Evolutionary conservation across 768 basidiomycete species (phyloP), one percentile per base, ranked within the genome.

Genomic region (Kwoniella sp.): DNA sequence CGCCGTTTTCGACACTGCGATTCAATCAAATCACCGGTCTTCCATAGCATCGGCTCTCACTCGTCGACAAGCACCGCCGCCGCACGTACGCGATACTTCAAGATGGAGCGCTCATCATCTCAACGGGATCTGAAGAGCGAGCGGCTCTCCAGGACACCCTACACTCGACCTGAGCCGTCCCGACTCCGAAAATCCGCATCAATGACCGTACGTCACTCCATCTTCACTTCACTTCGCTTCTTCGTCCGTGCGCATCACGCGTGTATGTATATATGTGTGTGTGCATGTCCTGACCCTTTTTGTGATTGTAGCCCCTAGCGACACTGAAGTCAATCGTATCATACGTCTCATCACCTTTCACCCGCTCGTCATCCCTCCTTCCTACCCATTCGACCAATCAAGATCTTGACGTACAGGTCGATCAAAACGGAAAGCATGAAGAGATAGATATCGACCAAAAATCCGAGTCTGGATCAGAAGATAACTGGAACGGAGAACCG

Each of bases 391-490:
- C 67, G 3, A 66, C 48, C 22, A 8, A 29, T 17, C 13, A 45
- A 45, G 41, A 45, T 45, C 17, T 45, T 3, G 69, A 70, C 50
- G 17, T 71, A 3, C 55, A 31, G 13, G 45, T 26, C 20, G 54
- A 60, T 37, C 41, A 45, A 13, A 37, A 13, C 5, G 13, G 34
- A 37, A 7, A 52, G 34, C 41, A 29, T 17, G 45, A 15, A n/a
- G 53, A 38, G 2, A 52, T 60, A 15, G 59, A 61, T 26, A 28
- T 50, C 28, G 67, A 68, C 22, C 59, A 62, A n/a, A 63, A 57
- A 28, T 74, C 73, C 0, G 71, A 73, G 34, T 77, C 75, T 23
- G 75, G 75, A 1, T 73, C 73, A 61, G 75, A 77, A 31, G 75
- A 77, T 50, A 58, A 60, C 26, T 77, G 75, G 75, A 67, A 70